Evolutionary conservation across 106 monocot genomes (phyloP).

Genomic region (Dendrobium chrysotoxum): DNA sequence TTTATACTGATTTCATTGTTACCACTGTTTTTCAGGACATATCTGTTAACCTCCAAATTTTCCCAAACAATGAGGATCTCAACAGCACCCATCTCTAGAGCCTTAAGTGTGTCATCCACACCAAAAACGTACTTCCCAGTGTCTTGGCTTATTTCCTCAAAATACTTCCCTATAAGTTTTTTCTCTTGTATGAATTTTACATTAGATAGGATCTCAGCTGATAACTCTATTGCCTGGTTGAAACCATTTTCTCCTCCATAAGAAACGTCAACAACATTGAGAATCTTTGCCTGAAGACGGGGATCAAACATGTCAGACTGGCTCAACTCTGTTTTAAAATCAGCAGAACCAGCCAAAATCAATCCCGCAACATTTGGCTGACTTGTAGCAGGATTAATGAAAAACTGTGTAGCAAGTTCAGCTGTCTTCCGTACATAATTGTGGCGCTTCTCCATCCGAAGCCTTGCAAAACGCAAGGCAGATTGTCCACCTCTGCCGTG

Average conservation of each 20-base stretch:
- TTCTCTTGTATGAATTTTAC: slow-evolving; percentile 28
- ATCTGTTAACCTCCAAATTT: slow-evolving; percentile 20
- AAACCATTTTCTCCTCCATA: slow-evolving; percentile 25
- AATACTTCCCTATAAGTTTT: slow-evolving; percentile 21
- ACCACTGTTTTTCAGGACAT: slow-evolving; percentile 12
- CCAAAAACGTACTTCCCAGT: slow-evolving; percentile 23
- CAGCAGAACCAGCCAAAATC: slow-evolving; percentile 20
- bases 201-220: slow-evolving; percentile 18
- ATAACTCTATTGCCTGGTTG: slow-evolving; percentile 24
- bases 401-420: slow-evolving; percentile 25
- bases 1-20: slow-evolving; percentile 9
- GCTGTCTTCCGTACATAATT: slow-evolving; percentile 24
- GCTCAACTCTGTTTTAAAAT: slow-evolving; percentile 25
- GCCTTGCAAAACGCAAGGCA: slow-evolving; percentile 13
- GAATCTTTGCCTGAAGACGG: slow-evolving; percentile 20
- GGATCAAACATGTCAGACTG: slow-evolving; percentile 28
- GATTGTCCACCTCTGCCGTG: slow-evolving; percentile 25
- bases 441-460: slow-evolving; percentile 24
- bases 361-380: slow-evolving; percentile 21
- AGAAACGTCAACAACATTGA: slow-evolving; percentile 25
- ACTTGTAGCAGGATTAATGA: slow-evolving; percentile 20
- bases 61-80: slow-evolving; percentile 23
- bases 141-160: slow-evolving; percentile 27
- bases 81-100: slow-evolving; percentile 23
- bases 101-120: slow-evolving; percentile 17